A percentile compares a stretch with the other conserved stretches of the same genome.
Conservation (phyloP, 768 basidiomycete genomes). For the Hygrocybe punicea region DNA sequence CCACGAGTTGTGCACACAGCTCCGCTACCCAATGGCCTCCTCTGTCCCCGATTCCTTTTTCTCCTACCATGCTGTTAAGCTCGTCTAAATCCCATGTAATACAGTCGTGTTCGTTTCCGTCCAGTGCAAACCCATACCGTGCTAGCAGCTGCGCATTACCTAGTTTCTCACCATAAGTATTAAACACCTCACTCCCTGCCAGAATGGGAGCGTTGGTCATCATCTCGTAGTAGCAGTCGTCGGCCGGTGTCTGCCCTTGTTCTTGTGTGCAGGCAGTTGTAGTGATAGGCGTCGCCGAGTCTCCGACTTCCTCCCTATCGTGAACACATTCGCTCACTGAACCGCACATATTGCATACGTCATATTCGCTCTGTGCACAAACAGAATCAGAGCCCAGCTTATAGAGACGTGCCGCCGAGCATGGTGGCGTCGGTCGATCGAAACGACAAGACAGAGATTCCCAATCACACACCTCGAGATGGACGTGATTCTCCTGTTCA, state of each 20-base stretch:
- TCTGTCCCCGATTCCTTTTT: constrained; percentile 3
- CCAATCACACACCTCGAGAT: constrained; percentile 56
- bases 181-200: constrained; percentile 60
- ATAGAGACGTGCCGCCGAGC: background rate
- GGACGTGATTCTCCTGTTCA: constrained; percentile 61
- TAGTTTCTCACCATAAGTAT: constrained; percentile 69
- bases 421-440: constrained; percentile 6
- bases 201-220: constrained; percentile 53
- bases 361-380: constrained; percentile 57
- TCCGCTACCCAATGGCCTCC: no score
- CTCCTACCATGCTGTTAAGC: constrained; percentile 17
- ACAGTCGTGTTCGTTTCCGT: constrained; percentile 67
- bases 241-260: constrained; percentile 4
- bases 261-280: background rate
- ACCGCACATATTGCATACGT: constrained; percentile 72
- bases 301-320: constrained; percentile 41
- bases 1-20: constrained; percentile 1
- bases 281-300: background rate
- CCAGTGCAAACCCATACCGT: constrained; percentile 73
- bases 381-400: constrained; percentile 10
- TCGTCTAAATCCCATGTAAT: constrained; percentile 43
- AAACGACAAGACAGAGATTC: background rate
- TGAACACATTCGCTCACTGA: constrained; percentile 66
- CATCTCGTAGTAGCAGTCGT: constrained; percentile 60
- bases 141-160: constrained; percentile 63